Conservation (phyloP, 768 basidiomycete genomes). For the Lyophyllum semitale region DNA sequence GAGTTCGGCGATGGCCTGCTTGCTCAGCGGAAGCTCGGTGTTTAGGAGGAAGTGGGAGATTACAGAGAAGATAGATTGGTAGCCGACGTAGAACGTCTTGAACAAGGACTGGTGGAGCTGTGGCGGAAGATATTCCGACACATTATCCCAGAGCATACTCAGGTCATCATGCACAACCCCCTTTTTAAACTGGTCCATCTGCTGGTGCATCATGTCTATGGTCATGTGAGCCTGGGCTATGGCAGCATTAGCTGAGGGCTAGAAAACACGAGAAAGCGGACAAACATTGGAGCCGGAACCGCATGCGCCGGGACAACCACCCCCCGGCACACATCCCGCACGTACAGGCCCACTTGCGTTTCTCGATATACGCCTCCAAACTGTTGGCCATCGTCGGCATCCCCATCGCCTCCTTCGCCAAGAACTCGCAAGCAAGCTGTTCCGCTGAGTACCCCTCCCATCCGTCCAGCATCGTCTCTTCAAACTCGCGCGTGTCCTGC, state of each 20-base stretch:
- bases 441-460: slow-evolving; percentile 8
- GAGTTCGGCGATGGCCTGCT: background rate
- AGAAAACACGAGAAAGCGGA: too few species aligned
- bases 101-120: slow-evolving; percentile 10
- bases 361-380: slow-evolving; percentile 14
- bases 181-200: slow-evolving; percentile 2
- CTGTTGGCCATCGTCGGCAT: background rate
- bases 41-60: slow-evolving; percentile 18
- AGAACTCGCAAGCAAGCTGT: slow-evolving; percentile 5
- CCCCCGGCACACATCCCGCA: slow-evolving; percentile 21
- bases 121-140: slow-evolving; percentile 8
- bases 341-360: slow-evolving; percentile 24
- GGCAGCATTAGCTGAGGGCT: background rate
- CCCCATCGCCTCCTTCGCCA: slow-evolving; percentile 4
- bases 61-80: slow-evolving; percentile 22
- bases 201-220: slow-evolving; percentile 11
- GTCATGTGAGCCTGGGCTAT: slow-evolving; percentile 6
- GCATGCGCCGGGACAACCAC: slow-evolving; percentile 23
- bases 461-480: background rate
- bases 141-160: background rate
- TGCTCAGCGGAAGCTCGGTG: slow-evolving; percentile 5
- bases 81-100: slow-evolving; percentile 28
- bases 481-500: slow-evolving; percentile 3
- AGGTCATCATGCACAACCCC: background rate
- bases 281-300: slow-evolving; percentile 12